Base-by-base conservation (phyloP, 441 rosid genomes). In the Mallotus repandus region DNA sequence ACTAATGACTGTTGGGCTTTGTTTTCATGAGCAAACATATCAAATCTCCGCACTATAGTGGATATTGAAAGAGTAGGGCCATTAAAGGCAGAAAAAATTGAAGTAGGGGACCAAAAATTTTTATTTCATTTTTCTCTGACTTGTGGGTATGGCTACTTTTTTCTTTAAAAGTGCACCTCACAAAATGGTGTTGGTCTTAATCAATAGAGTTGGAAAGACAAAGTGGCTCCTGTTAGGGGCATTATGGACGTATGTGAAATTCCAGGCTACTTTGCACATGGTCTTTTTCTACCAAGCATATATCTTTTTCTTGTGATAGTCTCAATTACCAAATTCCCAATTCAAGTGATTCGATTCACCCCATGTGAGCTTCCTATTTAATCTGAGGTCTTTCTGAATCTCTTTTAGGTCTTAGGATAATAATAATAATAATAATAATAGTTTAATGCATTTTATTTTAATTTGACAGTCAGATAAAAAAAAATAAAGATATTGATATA, bases 121-220 rank as follows among this genome's bases (percentile, higher is more conserved):
- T 19, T 50, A 14, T 14, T 13, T 60, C 12, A 5, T 12, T 4
- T 29, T 59, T 6, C 9, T 32, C 64, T 32, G 14, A 62, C 35
- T 62, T 76, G 75, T 72, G 75, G 71, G 46, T 45, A 18, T 22
- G 25, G 4, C 46, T 50, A 13, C 72, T 45, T 77, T 75, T 38
- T 62, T 13, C 13, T 43, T 68, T n/a, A 35, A 81, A 79, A 76
- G 81, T 38, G 67, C 25, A 74, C 63, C 67, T 38, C 52, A 2
- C n/a, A 14, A 9, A 50, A 9, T 71, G 60, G 80, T 65, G 76
- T 78, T 69, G 77, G 81, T 71, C 84, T 70, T 41, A 65, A 77
- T 84, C 81, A 68, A 61, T 55, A 22, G 41, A 60, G 55, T 49
- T 71, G 64, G 63, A 74, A 72, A 72, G 78, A 63, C 68, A 67